Conservation (phyloP, 2,329 filamentous ascomycete species). For the Alternaria consortialis region DNA sequence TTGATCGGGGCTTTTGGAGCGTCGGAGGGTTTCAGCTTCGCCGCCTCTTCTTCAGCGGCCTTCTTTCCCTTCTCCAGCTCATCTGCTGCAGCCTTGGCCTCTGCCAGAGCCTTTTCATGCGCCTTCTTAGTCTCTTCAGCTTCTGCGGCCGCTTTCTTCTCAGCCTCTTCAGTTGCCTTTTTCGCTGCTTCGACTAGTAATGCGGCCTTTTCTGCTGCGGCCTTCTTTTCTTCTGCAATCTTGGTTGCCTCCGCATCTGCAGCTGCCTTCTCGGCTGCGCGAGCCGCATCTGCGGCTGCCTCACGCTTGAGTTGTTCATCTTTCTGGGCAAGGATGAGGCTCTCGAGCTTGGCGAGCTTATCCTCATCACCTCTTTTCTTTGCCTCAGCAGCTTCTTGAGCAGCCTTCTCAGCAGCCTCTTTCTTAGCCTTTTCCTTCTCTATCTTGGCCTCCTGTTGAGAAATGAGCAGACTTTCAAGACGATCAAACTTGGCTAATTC, state of each 20-base stretch:
- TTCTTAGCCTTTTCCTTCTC: slow-evolving; percentile 49
- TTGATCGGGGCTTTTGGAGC: slow-evolving; percentile 54
- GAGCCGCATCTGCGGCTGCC: slow-evolving; percentile 41
- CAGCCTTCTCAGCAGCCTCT: slow-evolving; percentile 45
- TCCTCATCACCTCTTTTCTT: slow-evolving; percentile 50
- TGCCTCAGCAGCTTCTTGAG: slow-evolving; percentile 36
- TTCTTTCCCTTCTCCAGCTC: slow-evolving; percentile 58
- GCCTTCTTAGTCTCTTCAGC: slow-evolving; percentile 53
- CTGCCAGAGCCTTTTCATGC: slow-evolving; percentile 57
- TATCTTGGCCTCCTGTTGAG: slow-evolving; percentile 48
- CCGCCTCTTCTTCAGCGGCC: slow-evolving; percentile 57
- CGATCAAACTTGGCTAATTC: slow-evolving; percentile 49
- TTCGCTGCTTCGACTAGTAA: slow-evolving; percentile 41
- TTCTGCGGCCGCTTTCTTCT: slow-evolving; percentile 41
- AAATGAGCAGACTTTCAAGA: slow-evolving; percentile 48
- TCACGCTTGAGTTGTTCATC: slow-evolving; percentile 52
- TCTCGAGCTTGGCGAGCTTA: slow-evolving; percentile 46
- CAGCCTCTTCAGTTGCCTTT: slow-evolving; percentile 45
- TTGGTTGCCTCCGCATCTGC: slow-evolving; percentile 60
- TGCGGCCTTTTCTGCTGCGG: slow-evolving; percentile 41
- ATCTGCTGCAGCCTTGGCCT: slow-evolving; percentile 55
- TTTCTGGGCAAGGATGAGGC: slow-evolving; percentile 54
- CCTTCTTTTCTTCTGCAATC: slow-evolving; percentile 59
- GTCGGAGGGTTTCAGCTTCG: slow-evolving; percentile 56
- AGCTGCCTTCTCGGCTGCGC: slow-evolving; percentile 57